These are phyloP conservation scores for Platanthera zijinensis DNA, from an alignment of 106 monocot species.

Conservation along the genomic window DNA sequence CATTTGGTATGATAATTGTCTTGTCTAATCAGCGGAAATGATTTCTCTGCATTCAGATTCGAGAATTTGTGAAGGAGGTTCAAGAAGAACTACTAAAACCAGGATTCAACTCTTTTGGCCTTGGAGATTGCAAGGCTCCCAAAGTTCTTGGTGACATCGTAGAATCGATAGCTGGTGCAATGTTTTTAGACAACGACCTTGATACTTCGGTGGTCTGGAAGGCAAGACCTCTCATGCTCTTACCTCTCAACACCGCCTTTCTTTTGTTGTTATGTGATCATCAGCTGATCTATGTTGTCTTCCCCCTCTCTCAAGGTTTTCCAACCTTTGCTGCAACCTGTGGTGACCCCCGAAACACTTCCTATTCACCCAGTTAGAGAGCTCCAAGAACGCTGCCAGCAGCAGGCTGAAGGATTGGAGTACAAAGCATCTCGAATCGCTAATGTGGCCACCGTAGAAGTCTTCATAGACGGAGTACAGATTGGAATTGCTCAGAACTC, in stretches of 20 bases:
- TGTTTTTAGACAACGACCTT: conserved; percentile 67
- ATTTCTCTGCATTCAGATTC: conserved; percentile 39
- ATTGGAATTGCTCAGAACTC: conserved; percentile 85
- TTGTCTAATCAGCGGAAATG: not conserved
- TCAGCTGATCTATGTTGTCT: not conserved
- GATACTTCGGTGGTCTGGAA: conserved; percentile 76
- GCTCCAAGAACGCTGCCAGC: conserved; percentile 95
- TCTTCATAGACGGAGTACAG: conserved; percentile 83
- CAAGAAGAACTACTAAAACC: conserved; percentile 76
- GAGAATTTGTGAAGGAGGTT: conserved; percentile 95
- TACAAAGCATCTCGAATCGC: conserved; percentile 75
- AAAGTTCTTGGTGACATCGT: conserved; percentile 98
- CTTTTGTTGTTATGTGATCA: not conserved
- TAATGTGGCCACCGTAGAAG: conserved; percentile 82
- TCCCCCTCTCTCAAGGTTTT: conserved; percentile 44
- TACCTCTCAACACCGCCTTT: not conserved
- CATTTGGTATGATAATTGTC: not conserved
- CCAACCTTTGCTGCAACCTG: conserved; percentile 82
- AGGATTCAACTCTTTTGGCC: conserved; percentile 88
- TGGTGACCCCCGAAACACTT: conserved; percentile 93
- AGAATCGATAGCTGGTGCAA: conserved; percentile 92
- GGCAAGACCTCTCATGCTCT: conserved; percentile 26
- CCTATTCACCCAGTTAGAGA: conserved; percentile 97
- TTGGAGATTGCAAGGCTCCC: conserved; percentile 97
- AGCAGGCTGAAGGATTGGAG: conserved; percentile 83